Conservation (phyloP, 352 stramenopile species). For the Phytophthora foliorum region DNA sequence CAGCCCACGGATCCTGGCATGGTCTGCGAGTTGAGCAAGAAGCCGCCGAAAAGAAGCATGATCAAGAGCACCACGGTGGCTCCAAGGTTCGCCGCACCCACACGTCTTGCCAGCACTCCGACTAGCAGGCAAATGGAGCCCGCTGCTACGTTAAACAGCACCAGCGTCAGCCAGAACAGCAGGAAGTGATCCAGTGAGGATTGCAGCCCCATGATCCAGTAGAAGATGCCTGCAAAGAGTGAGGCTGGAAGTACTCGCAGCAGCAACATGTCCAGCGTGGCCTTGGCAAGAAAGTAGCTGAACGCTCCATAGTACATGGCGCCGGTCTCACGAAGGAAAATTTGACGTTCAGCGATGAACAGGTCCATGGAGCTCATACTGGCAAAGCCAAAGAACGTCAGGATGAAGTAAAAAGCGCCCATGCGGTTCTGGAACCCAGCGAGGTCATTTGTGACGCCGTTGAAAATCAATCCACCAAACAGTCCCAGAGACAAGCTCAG, state of each 20-base stretch:
- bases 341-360: slow-evolving; percentile 72
- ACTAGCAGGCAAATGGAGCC: slow-evolving; percentile 78
- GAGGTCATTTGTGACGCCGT: slow-evolving; percentile 76
- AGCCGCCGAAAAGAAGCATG: slow-evolving; percentile 83
- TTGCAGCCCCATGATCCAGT: slow-evolving; percentile 85
- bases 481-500: slow-evolving; percentile 62
- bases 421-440: slow-evolving; percentile 84
- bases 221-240: slow-evolving; percentile 83
- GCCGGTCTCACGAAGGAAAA: slow-evolving; percentile 76
- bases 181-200: slow-evolving; percentile 57
- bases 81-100: slow-evolving; percentile 69
- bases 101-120: slow-evolving; percentile 62
- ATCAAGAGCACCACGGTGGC: slow-evolving; percentile 76
- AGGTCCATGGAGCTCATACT: slow-evolving; percentile 85
- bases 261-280: slow-evolving; percentile 67
- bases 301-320: slow-evolving; percentile 81
- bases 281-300: slow-evolving; percentile 80
- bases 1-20: slow-evolving; percentile 65
- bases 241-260: slow-evolving; percentile 77
- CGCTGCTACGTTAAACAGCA: slow-evolving; percentile 77
- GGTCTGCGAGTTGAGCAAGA: slow-evolving; percentile 80
- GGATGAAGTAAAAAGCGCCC: slow-evolving; percentile 80
- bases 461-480: slow-evolving; percentile 75
- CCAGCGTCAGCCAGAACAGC: slow-evolving; percentile 66
- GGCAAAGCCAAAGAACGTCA: slow-evolving; percentile 83